Percentiles rank a stretch among this genome's conserved stretches.
Evolutionary conservation across 805 yeast genomes (phyloP).

Genomic region (Yarrowia sp.): DNA sequence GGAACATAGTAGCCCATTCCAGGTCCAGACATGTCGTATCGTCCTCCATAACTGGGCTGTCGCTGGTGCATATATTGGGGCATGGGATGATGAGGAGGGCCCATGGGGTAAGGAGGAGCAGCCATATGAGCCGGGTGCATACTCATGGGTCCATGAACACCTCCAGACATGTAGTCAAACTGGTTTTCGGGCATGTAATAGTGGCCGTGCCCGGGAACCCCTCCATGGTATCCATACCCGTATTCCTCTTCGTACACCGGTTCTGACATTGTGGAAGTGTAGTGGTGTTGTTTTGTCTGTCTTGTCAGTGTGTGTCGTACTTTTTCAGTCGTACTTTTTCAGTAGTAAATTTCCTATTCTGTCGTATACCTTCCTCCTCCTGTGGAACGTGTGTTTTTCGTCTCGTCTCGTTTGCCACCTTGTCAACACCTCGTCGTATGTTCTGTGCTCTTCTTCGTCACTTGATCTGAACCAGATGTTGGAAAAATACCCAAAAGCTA

Average conservation of each 20-base stretch:
- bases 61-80: not conserved
- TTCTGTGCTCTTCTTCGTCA: not conserved
- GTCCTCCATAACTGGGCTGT: not conserved
- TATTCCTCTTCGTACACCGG: not conserved
- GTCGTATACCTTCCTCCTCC: not conserved
- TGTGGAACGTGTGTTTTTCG: too few relatives aligned
- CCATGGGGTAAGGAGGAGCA: not conserved
- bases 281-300: not conserved
- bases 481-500: constrained; percentile 10
- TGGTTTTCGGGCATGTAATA: constrained; percentile 6
- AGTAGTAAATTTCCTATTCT: too few relatives aligned
- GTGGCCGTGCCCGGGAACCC: not conserved
- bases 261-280: not conserved
- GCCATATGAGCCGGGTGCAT: not conserved
- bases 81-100: not conserved
- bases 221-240: not conserved
- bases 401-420: not conserved
- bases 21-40: not conserved
- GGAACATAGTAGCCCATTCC: constrained; percentile 5
- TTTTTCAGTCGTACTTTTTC: not conserved
- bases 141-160: not conserved
- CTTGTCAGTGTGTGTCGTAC: not conserved
- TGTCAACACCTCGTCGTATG: not conserved
- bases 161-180: constrained; percentile 1
- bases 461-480: not conserved